Evolutionary conservation across 306 rosid species (phyloP).

Genomic region (Medicago ruthenica): DNA sequence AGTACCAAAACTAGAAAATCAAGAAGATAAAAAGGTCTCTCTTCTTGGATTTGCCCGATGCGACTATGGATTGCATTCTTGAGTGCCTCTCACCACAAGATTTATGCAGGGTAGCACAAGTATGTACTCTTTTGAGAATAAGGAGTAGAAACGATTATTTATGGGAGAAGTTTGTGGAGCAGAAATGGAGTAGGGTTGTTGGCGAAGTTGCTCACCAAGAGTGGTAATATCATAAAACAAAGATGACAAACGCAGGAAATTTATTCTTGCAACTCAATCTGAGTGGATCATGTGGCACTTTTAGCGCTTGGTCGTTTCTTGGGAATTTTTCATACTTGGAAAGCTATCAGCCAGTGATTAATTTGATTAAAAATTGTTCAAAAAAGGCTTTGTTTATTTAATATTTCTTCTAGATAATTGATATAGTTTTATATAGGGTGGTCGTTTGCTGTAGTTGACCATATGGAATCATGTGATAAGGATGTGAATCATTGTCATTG

Average conservation of each 20-base stretch:
- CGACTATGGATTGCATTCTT: not conserved
- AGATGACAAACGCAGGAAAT: slow-evolving; percentile 1
- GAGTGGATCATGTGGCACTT: slow-evolving; percentile 30
- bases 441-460: slow-evolving; percentile 63
- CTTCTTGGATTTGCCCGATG: not conserved
- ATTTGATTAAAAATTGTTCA: not conserved
- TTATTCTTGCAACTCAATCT: not conserved
- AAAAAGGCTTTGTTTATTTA: not conserved
- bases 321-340: slow-evolving; percentile 33
- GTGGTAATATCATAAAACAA: slow-evolving; percentile 37
- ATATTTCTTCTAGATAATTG: too few relatives aligned
- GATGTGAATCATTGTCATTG: slow-evolving; percentile 54
- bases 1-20: not conserved
- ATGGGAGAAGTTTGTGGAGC: slow-evolving; percentile 37
- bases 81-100: slow-evolving; percentile 41
- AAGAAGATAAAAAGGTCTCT: too few relatives aligned
- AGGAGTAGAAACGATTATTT: slow-evolving; percentile 27
- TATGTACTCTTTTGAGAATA: slow-evolving; percentile 12
- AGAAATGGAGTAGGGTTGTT: slow-evolving; percentile 35
- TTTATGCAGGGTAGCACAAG: slow-evolving; percentile 38
- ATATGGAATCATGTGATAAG: slow-evolving; percentile 54
- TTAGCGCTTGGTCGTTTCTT: slow-evolving; percentile 32
- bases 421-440: slow-evolving; percentile 62
- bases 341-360: not conserved
- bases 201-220: slow-evolving; percentile 50